Evolutionary conservation across 257 asterid genomes (phyloP).

Genomic region (Solanum acaule): DNA sequence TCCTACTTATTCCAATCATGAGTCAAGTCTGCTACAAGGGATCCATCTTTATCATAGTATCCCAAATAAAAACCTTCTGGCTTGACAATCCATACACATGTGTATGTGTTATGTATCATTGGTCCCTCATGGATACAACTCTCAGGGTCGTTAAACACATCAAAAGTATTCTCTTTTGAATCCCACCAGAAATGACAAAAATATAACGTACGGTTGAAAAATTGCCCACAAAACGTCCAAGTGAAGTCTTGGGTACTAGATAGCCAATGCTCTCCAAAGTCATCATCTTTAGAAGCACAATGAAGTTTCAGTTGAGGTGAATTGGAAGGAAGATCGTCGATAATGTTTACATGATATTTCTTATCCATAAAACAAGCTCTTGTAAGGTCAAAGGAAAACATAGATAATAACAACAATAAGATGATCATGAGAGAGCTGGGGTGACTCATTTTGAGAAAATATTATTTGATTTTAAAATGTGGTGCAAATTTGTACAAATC

Average conservation of each 20-base stretch:
- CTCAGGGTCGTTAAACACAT: not conserved
- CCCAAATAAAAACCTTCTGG: not conserved
- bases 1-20: too few relatives aligned
- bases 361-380: not conserved
- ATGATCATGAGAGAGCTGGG: not conserved
- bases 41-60: too few relatives aligned
- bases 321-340: not conserved
- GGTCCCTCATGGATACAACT: not conserved
- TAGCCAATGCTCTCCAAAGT: not conserved
- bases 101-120: not conserved
- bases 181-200: slow-evolving; percentile 8
- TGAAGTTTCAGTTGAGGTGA: not conserved
- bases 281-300: not conserved
- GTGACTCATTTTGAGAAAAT: not conserved
- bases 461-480: not conserved
- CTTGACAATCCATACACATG: not conserved
- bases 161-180: not conserved
- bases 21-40: too few relatives aligned
- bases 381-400: not conserved
- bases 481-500: not conserved
- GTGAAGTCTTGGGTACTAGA: not conserved
- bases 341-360: not conserved
- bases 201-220: not conserved
- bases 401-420: not conserved
- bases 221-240: not conserved